Evolutionary conservation across 208 protist species (phyloP).

Genomic region (Strigomonas culicis): DNA sequence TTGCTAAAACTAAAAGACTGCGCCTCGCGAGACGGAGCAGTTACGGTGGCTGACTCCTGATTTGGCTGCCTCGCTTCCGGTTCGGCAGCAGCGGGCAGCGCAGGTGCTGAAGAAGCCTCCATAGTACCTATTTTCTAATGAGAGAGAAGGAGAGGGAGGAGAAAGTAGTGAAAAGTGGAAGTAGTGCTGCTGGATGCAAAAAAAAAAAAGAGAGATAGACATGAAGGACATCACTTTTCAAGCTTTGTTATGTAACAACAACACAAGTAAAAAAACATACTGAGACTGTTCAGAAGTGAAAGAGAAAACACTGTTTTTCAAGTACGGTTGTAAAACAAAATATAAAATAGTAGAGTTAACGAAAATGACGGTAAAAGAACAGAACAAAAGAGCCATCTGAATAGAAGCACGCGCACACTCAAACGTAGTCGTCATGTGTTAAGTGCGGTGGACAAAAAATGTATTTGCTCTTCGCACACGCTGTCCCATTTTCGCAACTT

Average conservation of each 20-base stretch:
- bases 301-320: neutral
- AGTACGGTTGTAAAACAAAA: neutral
- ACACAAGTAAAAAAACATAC: neutral
- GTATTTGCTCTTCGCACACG: neutral
- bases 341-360: neutral
- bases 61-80: too few relatives aligned
- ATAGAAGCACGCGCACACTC: neutral
- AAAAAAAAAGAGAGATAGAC: neutral
- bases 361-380: neutral
- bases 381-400: neutral
- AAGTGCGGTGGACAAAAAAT: neutral
- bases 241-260: neutral
- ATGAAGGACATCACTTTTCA: neutral
- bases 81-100: too few relatives aligned
- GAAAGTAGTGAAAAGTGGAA: neutral
- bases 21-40: too few relatives aligned
- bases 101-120: too few relatives aligned
- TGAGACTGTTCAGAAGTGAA: neutral
- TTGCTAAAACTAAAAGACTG: too few relatives aligned
- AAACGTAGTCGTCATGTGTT: neutral
- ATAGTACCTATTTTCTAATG: neutral
- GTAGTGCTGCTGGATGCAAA: neutral
- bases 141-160: neutral
- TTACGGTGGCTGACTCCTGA: too few relatives aligned
- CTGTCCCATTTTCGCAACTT: neutral